Conservation (phyloP, 2,329 filamentous ascomycete genomes). For the Metarhizium sp. region DNA sequence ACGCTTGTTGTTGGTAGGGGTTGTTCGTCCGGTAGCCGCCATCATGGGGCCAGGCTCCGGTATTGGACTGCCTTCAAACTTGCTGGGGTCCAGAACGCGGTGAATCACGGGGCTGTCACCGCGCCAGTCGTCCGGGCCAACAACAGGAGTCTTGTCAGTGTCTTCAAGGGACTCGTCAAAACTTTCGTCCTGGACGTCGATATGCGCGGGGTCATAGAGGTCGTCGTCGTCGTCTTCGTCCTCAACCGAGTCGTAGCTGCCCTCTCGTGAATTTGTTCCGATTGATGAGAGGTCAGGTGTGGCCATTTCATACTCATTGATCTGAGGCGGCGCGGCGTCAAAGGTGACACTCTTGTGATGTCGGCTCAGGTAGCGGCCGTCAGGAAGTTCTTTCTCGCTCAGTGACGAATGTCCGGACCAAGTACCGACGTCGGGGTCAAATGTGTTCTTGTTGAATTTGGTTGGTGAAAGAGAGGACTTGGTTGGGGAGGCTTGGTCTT, state of each 20-base stretch:
- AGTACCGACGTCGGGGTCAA: conserved; percentile 58
- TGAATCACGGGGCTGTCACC: conserved; percentile 50
- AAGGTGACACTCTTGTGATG: conserved; percentile 97
- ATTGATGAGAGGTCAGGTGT: conserved; percentile 93
- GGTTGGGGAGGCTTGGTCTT: conserved; percentile 66
- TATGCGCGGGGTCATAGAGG: conserved; percentile 42
- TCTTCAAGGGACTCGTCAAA: conserved; percentile 95
- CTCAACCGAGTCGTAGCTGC: conserved; percentile 82
- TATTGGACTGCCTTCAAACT: conserved; percentile 61
- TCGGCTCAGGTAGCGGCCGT: conserved; percentile 62
- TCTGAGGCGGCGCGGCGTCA: conserved; percentile 81
- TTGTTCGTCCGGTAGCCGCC: conserved; percentile 30
- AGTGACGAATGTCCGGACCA: conserved; percentile 58
- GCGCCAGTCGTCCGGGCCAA: conserved; percentile 94
- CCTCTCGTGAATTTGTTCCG: conserved; percentile 81
- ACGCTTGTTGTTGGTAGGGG: conserved; percentile 48
- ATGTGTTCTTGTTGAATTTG: conserved; percentile 58
- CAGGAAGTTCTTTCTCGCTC: conserved; percentile 49
- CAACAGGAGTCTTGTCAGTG: conserved; percentile 92
- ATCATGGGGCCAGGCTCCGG: conserved; percentile 38
- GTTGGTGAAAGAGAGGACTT: conserved; percentile 78
- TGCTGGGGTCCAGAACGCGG: conserved; percentile 13
- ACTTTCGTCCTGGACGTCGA: conserved; percentile 60
- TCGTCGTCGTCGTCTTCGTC: conserved; percentile 55
- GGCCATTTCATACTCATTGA: conserved; percentile 97